These are phyloP conservation scores for Massarina eburnea DNA, from an alignment of 2,329 filamentous ascomycete genomes.

Conservation along the genomic window DNA sequence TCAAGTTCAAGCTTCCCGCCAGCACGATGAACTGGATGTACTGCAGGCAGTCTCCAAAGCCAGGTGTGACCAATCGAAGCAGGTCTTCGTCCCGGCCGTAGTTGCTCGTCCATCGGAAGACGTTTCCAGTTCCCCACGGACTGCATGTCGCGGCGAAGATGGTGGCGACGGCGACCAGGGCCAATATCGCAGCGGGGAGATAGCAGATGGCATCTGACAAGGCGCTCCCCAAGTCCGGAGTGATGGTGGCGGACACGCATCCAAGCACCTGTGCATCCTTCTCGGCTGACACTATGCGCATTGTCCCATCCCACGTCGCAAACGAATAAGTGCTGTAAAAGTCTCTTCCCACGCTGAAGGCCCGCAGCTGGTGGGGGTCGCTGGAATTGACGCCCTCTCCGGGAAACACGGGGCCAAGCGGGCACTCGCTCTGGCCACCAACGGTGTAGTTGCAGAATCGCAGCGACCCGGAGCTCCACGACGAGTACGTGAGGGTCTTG, in stretches of 20 bases:
- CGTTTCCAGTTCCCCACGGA: slow-evolving; percentile 88
- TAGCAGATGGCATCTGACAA: slow-evolving; percentile 72
- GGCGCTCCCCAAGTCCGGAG: slow-evolving; percentile 73
- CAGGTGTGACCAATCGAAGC: slow-evolving; percentile 87
- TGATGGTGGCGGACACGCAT: slow-evolving; percentile 80
- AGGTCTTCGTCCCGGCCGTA: slow-evolving; percentile 93
- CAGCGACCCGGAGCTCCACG: slow-evolving; percentile 55
- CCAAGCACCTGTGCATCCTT: slow-evolving; percentile 63
- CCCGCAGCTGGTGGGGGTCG: slow-evolving; percentile 61
- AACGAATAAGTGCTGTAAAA: slow-evolving; percentile 86
- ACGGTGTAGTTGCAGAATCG: slow-evolving; percentile 65
- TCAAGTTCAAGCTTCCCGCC: slow-evolving; percentile 81
- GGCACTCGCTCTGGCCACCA: slow-evolving; percentile 63
- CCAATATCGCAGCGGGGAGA: slow-evolving; percentile 74
- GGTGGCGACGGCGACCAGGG: slow-evolving; percentile 80
- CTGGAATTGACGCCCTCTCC: slow-evolving; percentile 48
- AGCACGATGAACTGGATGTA: slow-evolving; percentile 93
- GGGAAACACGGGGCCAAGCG: slow-evolving; percentile 70
- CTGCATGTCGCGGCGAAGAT: slow-evolving; percentile 83
- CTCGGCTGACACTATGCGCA: slow-evolving; percentile 77
- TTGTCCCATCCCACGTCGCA: slow-evolving; percentile 72
- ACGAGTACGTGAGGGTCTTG: slow-evolving; percentile 75
- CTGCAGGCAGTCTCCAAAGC: slow-evolving; percentile 94
- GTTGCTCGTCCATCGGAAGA: slow-evolving; percentile 97
- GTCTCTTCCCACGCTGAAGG: slow-evolving; percentile 72